Evolutionary conservation across 352 stramenopile genomes (phyloP).

Genomic region (Phytophthora cactorum): DNA sequence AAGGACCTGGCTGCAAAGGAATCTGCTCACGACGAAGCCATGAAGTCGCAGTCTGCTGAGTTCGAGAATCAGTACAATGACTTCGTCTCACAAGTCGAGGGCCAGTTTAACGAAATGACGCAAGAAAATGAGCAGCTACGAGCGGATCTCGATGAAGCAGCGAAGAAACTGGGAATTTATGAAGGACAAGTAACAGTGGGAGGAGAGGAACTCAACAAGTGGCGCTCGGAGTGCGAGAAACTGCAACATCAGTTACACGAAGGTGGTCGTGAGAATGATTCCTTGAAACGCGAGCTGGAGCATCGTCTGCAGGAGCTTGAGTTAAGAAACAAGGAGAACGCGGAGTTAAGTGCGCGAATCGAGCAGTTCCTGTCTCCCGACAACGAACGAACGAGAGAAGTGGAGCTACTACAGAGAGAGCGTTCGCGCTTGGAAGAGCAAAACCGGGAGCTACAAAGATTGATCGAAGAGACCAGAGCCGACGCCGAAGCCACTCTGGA

Average conservation of each 20-base stretch:
- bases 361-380: conserved; percentile 59
- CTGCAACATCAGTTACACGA: conserved; percentile 46
- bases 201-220: conserved; percentile 55
- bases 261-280: conserved; percentile 47
- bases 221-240: conserved; percentile 55
- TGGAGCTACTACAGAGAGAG: conserved; percentile 61
- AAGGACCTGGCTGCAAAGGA: conserved; percentile 60
- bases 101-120: conserved; percentile 53
- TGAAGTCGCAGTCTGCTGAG: conserved; percentile 54
- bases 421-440: conserved; percentile 67
- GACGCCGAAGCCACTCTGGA: conserved; percentile 55
- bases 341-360: conserved; percentile 57
- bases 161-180: conserved; percentile 47
- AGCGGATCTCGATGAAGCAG: conserved; percentile 48
- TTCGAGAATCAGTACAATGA: conserved; percentile 71
- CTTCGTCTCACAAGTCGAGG: conserved; percentile 58
- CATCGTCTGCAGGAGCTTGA: conserved; percentile 60
- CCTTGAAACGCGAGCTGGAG: conserved; percentile 61
- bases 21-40: conserved; percentile 44
- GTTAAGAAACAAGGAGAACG: conserved; percentile 54
- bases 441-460: conserved; percentile 50
- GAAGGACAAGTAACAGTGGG: conserved; percentile 32
- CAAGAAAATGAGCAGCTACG: conserved; percentile 66
- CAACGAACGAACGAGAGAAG: conserved; percentile 59
- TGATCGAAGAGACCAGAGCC: conserved; percentile 49